phyloP scores from a whole-genome alignment of 495 filamentous ascomycete species.

The Penicillium coffeae region DNA sequence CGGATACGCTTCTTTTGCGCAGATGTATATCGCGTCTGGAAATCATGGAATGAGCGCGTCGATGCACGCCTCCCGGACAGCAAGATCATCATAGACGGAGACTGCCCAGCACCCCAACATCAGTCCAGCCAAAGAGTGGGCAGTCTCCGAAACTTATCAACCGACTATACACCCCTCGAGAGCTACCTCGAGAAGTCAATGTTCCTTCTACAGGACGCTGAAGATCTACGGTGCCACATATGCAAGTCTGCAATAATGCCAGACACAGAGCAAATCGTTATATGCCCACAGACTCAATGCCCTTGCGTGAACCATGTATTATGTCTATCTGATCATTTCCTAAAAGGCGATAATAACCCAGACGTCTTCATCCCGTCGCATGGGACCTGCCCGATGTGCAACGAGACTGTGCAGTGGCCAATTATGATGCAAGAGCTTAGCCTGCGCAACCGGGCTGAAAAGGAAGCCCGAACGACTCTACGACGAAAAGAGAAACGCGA shows the following conservation, averaged over 20 bases:
- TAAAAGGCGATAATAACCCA: slow-evolving; percentile 38
- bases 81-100: slow-evolving; percentile 52
- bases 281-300: slow-evolving; percentile 68
- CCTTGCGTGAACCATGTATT: slow-evolving; percentile 65
- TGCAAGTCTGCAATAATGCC: slow-evolving; percentile 52
- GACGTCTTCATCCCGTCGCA: slow-evolving; percentile 59
- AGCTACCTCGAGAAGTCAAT: slow-evolving; percentile 68
- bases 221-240: slow-evolving; percentile 57
- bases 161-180: slow-evolving; percentile 63
- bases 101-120: slow-evolving; percentile 16
- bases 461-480: slow-evolving; percentile 61
- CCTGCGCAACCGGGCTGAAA: slow-evolving; percentile 61
- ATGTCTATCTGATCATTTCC: slow-evolving; percentile 69
- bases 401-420: slow-evolving; percentile 60
- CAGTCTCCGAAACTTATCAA: slow-evolving; percentile 53
- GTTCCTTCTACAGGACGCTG: slow-evolving; percentile 57
- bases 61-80: slow-evolving; percentile 48
- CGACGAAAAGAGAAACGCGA: slow-evolving; percentile 44
- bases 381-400: slow-evolving; percentile 73
- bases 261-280: slow-evolving; percentile 52
- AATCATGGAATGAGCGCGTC: slow-evolving; percentile 50
- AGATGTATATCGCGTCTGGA: slow-evolving; percentile 68
- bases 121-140: slow-evolving; percentile 13
- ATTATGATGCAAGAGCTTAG: slow-evolving; percentile 78
- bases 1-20: slow-evolving; percentile 71